Evolutionary conservation across 2,329 filamentous ascomycete genomes (phyloP).

Genomic region (Cladosporium sp.): DNA sequence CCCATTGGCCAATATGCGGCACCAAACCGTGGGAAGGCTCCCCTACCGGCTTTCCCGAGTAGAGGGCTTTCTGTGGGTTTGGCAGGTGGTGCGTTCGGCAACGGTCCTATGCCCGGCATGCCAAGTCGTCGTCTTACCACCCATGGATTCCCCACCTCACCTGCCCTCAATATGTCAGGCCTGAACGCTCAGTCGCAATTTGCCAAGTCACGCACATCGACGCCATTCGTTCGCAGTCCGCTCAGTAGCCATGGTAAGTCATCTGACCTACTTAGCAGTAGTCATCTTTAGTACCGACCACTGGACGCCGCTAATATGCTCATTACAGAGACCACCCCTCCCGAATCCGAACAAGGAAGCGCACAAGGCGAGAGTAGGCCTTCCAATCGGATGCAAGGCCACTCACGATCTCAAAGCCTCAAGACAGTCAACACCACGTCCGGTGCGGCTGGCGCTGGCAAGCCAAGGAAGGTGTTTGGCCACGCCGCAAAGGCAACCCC

Average conservation of each 20-base stretch:
- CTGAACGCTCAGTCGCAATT: not conserved
- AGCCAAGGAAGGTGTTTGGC: conserved; percentile 32
- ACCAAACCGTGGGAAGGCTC: conserved; percentile 5
- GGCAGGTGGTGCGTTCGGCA: not conserved
- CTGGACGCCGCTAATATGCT: not conserved
- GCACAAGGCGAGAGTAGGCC: not conserved
- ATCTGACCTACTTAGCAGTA: not conserved
- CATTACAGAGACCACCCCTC: conserved; percentile 27
- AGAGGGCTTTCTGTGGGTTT: conserved; percentile 1
- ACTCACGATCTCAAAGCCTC: conserved; percentile 4
- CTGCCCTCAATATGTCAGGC: not conserved
- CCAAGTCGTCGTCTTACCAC: conserved; percentile 6
- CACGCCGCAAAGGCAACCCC: conserved; percentile 26
- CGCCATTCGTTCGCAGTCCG: conserved; percentile 23
- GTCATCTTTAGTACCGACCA: not conserved
- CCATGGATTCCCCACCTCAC: not conserved
- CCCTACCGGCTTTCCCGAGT: conserved; percentile 4
- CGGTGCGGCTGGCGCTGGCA: conserved; percentile 19
- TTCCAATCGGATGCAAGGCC: not conserved
- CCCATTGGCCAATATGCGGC: not conserved
- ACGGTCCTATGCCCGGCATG: not conserved
- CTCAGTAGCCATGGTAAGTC: conserved; percentile 31
- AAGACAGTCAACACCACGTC: conserved; percentile 5
- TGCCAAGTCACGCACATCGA: conserved; percentile 5
- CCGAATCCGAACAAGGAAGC: not conserved